Percentiles rank a stretch among this genome's conserved stretches.
Evolutionary conservation across 352 stramenopile species (phyloP).

Genomic region (Pythium rhizo-oryzae): DNA sequence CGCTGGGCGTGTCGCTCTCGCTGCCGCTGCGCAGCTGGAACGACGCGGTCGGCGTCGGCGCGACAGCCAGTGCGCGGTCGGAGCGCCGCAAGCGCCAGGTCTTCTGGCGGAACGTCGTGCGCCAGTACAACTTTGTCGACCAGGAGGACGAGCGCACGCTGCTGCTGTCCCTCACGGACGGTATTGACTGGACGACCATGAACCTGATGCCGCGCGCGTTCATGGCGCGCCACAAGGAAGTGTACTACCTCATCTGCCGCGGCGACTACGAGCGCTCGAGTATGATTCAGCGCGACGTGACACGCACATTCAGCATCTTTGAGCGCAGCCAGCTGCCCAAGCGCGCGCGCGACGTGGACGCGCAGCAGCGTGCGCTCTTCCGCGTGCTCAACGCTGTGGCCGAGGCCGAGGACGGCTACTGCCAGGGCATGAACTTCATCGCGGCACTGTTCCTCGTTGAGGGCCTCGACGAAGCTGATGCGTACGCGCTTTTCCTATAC

Average conservation of each 20-base stretch:
- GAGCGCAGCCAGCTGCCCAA: constrained; percentile 45
- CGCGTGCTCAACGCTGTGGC: constrained; percentile 83
- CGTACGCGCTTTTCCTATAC: constrained; percentile 83
- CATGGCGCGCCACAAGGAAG: constrained; percentile 70
- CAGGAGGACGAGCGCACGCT: constrained; percentile 55
- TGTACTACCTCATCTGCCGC: constrained; percentile 68
- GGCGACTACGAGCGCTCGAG: constrained; percentile 71
- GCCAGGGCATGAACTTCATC: constrained; percentile 91
- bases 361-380: constrained; percentile 69
- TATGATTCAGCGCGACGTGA: constrained; percentile 79
- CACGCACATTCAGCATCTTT: constrained; percentile 88
- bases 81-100: constrained; percentile 41
- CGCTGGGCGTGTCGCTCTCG: neutral
- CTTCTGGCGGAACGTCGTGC: constrained; percentile 83
- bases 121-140: constrained; percentile 80
- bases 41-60: neutral
- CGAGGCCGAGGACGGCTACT: constrained; percentile 82
- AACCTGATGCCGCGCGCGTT: constrained; percentile 50
- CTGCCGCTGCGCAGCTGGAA: constrained; percentile 5
- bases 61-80: neutral
- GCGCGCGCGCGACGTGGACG: constrained; percentile 39
- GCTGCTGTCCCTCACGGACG: constrained; percentile 66
- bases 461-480: constrained; percentile 76
- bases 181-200: constrained; percentile 71
- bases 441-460: constrained; percentile 84